Base-by-base conservation (phyloP, 1,284 basidiomycete species). In the Sanghuangporus weigelae region DNA sequence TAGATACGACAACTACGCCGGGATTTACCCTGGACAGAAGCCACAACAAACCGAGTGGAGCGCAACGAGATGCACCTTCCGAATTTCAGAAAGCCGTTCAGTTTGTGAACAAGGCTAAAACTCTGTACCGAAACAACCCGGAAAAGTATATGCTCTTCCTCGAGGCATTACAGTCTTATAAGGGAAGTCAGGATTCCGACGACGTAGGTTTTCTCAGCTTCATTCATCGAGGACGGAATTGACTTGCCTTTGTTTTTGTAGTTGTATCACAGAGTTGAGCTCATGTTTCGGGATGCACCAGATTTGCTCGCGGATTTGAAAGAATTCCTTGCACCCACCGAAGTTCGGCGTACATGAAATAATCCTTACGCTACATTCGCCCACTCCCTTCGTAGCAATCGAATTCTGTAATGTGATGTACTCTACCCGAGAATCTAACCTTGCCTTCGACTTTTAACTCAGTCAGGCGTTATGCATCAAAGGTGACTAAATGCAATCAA, bases 31-130 rank as follows among this genome's bases (percentile, higher is more conserved):
- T 3, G 8, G 21, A 46, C 1, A 16, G 16, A 16, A 42, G n/a
- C 44, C 44, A 7, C 44, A n/a, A 14, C 10, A 46, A 7, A n/a
- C n/a, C 11, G 1, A 2, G 44, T 42, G 40, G 40, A n/a, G 40
- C 3, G 11, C 40, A 12, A 5, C 26, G 26, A 8, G 31, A 69
- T 69, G 64, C 66, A 3, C 66, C 71, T 70, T 64, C 72, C 71
- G 95, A 98, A 73, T 98, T 99, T 81, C 95, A 97, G 74, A 95
- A 96, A 73, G 97, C 97, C 23, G 98, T 99, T 69, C 90, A 94
- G 71, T 99, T 96, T 74, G 88, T 99, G 70, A 98, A 98, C 83
- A 96, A 96, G 81, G 98, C 99, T 81, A 99, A 99, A 79, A 89
- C 89, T 53, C 87, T 95, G 57, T 99, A 92, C 76, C 80, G 86